Conservation (phyloP, 192 early-diverging fungal species). For the Pilobolus umbonatus region DNA sequence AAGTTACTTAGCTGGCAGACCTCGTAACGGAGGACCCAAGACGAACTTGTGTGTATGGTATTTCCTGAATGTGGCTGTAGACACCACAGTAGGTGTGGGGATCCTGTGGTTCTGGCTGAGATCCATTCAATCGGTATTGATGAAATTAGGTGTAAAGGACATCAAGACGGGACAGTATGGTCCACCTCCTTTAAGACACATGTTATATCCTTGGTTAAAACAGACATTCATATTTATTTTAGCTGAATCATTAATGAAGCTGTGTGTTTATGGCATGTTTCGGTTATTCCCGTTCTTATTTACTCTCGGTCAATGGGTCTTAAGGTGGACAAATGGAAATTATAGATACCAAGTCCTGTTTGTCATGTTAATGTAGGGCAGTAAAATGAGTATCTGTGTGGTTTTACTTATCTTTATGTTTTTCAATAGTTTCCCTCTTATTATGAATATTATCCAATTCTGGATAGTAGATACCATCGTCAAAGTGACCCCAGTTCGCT, state of each 20-base stretch:
- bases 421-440: slow-evolving; percentile 52
- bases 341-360: slow-evolving; percentile 63
- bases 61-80: slow-evolving; percentile 65
- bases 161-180: slow-evolving; percentile 69
- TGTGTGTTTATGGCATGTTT: slow-evolving; percentile 57
- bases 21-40: slow-evolving; percentile 36
- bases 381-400: background rate
- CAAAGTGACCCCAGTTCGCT: slow-evolving; percentile 25
- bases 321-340: slow-evolving; percentile 54
- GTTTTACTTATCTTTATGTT: background rate
- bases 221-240: slow-evolving; percentile 65
- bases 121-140: slow-evolving; percentile 36
- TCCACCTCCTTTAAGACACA: slow-evolving; percentile 47
- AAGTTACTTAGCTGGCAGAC: slow-evolving; percentile 58
- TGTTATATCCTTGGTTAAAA: slow-evolving; percentile 52
- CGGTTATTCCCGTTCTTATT: slow-evolving; percentile 60
- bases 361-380: slow-evolving; percentile 62
- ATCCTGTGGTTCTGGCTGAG: slow-evolving; percentile 63
- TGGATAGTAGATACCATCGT: slow-evolving; percentile 63
- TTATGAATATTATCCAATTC: slow-evolving; percentile 77
- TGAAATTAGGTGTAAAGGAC: slow-evolving; percentile 40
- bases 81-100: slow-evolving; percentile 74
- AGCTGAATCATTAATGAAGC: slow-evolving; percentile 66
- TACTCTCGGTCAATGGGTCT: slow-evolving; percentile 55
- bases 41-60: slow-evolving; percentile 77